These are phyloP conservation scores for Austroboletus novae-zelandiae DNA, from an alignment of 1,284 basidiomycete species.

Conservation along the genomic window DNA sequence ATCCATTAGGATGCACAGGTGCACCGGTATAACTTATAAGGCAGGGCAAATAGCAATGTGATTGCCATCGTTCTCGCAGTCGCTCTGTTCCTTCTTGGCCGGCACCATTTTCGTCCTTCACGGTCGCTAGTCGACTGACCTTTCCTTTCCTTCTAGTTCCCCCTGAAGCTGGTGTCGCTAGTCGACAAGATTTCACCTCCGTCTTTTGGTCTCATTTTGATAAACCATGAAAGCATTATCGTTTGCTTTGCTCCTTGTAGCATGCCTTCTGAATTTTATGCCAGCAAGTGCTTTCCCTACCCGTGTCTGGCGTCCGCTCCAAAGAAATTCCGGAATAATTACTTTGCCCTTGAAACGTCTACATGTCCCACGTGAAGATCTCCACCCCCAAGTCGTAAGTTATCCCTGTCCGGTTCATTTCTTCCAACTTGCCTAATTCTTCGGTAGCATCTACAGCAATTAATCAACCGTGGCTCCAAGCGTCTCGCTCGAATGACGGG, in stretches of 20 bases:
- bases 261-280: constrained; percentile 14
- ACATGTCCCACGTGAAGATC: constrained; percentile 25
- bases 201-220: not conserved
- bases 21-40: not conserved
- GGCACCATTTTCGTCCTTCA: constrained; percentile 18
- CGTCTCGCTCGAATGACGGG: constrained; percentile 72
- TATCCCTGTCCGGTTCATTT: not conserved
- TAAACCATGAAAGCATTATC: constrained; percentile 19
- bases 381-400: constrained; percentile 67
- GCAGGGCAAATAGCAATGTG: constrained; percentile 6
- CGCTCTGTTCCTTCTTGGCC: constrained; percentile 8
- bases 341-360: constrained; percentile 29
- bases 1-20: not conserved
- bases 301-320: constrained; percentile 9
- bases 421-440: not conserved
- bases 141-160: not conserved
- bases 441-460: constrained; percentile 62
- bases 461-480: constrained; percentile 63
- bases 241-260: constrained; percentile 17
- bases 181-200: constrained; percentile 8
- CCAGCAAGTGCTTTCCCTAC: constrained; percentile 20
- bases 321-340: constrained; percentile 17
- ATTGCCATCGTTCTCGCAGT: constrained; percentile 20
- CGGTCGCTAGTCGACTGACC: constrained; percentile 22
- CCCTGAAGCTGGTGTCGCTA: constrained; percentile 9